phyloP scores from a whole-genome alignment of 2,329 filamentous ascomycete genomes.

The Sclerotinia nivalis region DNA sequence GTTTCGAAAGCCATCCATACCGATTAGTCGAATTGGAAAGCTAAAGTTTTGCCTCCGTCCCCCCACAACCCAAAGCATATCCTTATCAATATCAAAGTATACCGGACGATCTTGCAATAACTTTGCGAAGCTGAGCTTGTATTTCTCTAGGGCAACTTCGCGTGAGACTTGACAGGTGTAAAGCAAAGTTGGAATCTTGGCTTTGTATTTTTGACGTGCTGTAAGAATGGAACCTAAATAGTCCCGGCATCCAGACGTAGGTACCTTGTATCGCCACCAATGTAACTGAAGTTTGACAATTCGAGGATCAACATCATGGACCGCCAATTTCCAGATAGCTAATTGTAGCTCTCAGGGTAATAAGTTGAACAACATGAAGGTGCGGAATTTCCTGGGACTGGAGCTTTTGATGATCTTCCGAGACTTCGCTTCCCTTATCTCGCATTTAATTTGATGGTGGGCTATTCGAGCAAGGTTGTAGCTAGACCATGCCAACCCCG shows the following conservation, averaged over 20 bases:
- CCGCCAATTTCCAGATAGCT: background rate
- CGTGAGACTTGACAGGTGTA: background rate
- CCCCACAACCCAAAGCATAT: conserved; percentile 1
- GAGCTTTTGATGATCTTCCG: background rate
- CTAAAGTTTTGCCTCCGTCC: fast-evolving
- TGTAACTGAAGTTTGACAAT: background rate
- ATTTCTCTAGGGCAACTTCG: background rate
- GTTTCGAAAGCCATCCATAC: background rate
- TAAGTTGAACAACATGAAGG: background rate
- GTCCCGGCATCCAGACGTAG: fast-evolving
- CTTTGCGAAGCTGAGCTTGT: background rate
- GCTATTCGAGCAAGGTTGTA: background rate
- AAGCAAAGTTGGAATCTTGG: background rate
- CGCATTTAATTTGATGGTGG: background rate
- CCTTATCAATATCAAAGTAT: background rate
- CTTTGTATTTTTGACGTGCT: background rate
- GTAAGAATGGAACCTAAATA: background rate
- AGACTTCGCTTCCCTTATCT: background rate
- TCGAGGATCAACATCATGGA: background rate
- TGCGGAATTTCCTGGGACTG: background rate
- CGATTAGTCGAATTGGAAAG: background rate
- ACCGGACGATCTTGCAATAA: background rate
- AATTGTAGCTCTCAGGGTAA: background rate
- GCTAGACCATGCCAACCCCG: fast-evolving
- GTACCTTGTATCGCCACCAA: background rate